Evolutionary conservation across 441 rosid genomes (phyloP).

Genomic region (Erodium moschatum): DNA sequence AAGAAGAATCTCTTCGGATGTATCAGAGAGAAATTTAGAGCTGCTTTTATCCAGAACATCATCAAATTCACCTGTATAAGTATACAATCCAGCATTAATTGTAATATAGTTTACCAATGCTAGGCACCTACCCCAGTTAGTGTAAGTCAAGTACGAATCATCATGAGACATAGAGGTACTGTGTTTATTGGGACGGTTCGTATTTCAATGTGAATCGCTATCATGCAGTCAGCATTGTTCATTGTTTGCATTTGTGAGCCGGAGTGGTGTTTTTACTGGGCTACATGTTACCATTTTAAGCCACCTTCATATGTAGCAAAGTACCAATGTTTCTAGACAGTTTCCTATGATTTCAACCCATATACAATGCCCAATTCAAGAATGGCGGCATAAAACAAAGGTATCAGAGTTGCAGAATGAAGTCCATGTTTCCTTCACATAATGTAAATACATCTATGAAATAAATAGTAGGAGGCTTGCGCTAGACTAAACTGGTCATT

Average conservation of each 20-base stretch:
- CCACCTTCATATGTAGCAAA: background rate
- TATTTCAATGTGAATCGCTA: too few species aligned
- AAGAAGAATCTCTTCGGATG: constrained; percentile 48
- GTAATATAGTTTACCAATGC: background rate
- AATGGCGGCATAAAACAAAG: background rate
- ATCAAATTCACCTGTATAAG: constrained; percentile 80
- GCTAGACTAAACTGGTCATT: background rate
- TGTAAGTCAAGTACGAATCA: background rate
- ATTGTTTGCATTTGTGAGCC: too few species aligned
- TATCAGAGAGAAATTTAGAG: constrained; percentile 31
- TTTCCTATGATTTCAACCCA: background rate
- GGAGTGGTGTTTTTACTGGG: background rate
- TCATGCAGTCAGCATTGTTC: too few species aligned
- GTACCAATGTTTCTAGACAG: background rate
- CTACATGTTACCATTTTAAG: background rate
- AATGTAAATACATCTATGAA: background rate
- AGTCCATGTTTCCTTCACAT: background rate
- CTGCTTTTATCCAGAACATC: constrained; percentile 55
- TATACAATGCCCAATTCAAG: background rate
- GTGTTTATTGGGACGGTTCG: too few species aligned
- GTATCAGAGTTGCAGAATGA: background rate
- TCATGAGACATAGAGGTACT: background rate
- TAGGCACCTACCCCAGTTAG: background rate
- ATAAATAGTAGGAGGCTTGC: too few species aligned
- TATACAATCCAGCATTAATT: background rate